Conservation (phyloP, 257 asterid genomes). For the Verbena officinalis region DNA sequence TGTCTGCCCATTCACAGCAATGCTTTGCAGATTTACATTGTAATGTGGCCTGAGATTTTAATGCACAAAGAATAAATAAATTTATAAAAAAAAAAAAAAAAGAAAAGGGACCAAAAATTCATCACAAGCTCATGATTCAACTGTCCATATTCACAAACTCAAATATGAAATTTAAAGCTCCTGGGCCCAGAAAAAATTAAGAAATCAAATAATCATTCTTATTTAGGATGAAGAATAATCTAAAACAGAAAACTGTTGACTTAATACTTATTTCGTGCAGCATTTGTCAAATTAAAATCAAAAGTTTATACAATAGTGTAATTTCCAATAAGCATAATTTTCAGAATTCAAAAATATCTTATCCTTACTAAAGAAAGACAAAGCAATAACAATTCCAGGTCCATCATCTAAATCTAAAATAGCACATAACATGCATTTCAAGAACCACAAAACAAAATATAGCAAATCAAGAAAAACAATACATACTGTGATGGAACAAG, state of each 20-base stretch:
- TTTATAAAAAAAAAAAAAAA: background rate
- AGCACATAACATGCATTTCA: no score
- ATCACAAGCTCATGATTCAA: no score
- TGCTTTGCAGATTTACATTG: slow-evolving; percentile 80
- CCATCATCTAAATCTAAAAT: no score
- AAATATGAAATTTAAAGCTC: no score
- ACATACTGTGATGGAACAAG: slow-evolving; percentile 95
- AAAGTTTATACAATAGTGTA: background rate
- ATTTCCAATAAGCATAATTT: background rate
- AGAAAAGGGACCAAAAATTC: background rate
- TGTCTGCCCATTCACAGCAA: slow-evolving; percentile 83
- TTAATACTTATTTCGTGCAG: background rate
- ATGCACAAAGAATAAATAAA: slow-evolving; percentile 13
- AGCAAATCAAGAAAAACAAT: background rate
- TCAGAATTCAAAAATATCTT: background rate
- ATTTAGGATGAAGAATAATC: background rate
- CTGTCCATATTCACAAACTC: no score
- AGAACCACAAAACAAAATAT: no score
- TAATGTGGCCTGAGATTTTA: slow-evolving; percentile 82
- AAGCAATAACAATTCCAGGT: no score
- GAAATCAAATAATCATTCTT: no score
- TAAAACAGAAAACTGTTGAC: background rate
- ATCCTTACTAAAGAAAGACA: no score
- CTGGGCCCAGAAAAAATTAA: no score
- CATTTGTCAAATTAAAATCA: background rate